Percentiles rank a stretch among this genome's conserved stretches.
Conservation (phyloP, 768 basidiomycete genomes). For the Coprinopsis cinerea region DNA sequence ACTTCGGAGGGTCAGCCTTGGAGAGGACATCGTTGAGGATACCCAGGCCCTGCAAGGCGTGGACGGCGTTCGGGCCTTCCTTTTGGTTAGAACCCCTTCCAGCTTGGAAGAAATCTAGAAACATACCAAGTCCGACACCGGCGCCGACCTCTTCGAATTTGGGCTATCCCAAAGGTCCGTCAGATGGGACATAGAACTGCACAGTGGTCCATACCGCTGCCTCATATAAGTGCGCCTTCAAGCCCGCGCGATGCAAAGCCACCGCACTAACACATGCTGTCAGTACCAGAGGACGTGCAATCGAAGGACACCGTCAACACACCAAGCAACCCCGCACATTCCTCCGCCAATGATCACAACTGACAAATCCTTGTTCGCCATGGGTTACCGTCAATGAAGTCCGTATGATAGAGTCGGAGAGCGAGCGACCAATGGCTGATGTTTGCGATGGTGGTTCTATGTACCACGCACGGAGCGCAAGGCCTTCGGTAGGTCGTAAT, state of each 20-base stretch:
- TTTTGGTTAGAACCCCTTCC: neutral
- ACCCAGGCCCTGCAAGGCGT: slow-evolving; percentile 38
- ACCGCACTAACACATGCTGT: slow-evolving; percentile 27
- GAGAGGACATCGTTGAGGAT: slow-evolving; percentile 36
- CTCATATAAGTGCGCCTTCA: slow-evolving; percentile 47
- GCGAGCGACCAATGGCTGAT: neutral
- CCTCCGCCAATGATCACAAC: slow-evolving; percentile 54
- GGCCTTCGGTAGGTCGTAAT: neutral
- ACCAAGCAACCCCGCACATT: slow-evolving; percentile 45
- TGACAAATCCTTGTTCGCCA: slow-evolving; percentile 33
- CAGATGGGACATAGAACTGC: neutral
- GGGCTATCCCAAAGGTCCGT: slow-evolving; percentile 22
- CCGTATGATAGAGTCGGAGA: neutral
- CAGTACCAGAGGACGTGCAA: neutral
- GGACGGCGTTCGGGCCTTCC: slow-evolving; percentile 45
- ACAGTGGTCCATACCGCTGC: slow-evolving; percentile 33
- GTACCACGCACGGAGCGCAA: neutral
- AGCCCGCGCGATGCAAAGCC: slow-evolving; percentile 34
- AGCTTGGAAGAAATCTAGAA: neutral
- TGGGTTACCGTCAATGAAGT: neutral
- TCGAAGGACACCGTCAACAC: slow-evolving; percentile 4
- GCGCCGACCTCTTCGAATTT: slow-evolving; percentile 49
- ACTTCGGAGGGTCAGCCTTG: slow-evolving; percentile 27
- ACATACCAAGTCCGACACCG: slow-evolving; percentile 45
- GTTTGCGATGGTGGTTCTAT: too few species aligned